Conservation (phyloP, 768 basidiomycete species). For the Boletus pseudo-olivaceus region DNA sequence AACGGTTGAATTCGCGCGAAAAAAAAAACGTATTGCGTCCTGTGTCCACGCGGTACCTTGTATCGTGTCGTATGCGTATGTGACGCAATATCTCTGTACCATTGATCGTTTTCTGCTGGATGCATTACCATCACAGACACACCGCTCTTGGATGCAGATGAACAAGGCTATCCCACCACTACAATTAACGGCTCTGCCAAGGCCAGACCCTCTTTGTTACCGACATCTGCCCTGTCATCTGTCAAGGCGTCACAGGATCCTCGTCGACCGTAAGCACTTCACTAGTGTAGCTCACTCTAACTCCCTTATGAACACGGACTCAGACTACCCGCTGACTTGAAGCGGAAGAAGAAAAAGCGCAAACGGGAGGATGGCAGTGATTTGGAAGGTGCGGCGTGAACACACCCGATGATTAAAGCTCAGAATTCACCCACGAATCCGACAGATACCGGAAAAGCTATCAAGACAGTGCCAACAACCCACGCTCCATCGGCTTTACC, state of each 20-base stretch:
- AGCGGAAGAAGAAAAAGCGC: conserved; percentile 85
- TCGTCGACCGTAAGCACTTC: conserved; percentile 51
- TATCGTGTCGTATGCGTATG: background rate
- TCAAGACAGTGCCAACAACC: conserved; percentile 57
- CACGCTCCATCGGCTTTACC: conserved; percentile 37
- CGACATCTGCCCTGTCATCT: conserved; percentile 45
- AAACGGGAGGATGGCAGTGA: conserved; percentile 80
- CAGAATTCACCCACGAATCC: conserved; percentile 6
- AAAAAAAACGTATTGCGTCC: conserved; percentile 1
- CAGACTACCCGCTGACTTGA: conserved; percentile 48
- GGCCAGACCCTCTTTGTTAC: conserved; percentile 46
- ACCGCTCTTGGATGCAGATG: conserved; percentile 51
- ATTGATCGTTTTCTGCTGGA: background rate
- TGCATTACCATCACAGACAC: conserved; percentile 33
- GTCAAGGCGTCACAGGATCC: conserved; percentile 57
- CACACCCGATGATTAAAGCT: background rate
- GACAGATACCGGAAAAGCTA: conserved; percentile 49
- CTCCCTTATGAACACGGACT: background rate
- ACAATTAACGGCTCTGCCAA: conserved; percentile 38
- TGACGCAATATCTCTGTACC: conserved; percentile 16
- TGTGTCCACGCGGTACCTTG: background rate
- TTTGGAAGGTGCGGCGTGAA: conserved; percentile 50
- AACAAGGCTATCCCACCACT: conserved; percentile 34
- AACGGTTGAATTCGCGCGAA: conserved; percentile 11
- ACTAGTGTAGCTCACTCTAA: conserved; percentile 15